Evolutionary conservation across 768 basidiomycete genomes (phyloP), one percentile per base, ranked within the genome.

Genomic region (Termitomyces sp.): DNA sequence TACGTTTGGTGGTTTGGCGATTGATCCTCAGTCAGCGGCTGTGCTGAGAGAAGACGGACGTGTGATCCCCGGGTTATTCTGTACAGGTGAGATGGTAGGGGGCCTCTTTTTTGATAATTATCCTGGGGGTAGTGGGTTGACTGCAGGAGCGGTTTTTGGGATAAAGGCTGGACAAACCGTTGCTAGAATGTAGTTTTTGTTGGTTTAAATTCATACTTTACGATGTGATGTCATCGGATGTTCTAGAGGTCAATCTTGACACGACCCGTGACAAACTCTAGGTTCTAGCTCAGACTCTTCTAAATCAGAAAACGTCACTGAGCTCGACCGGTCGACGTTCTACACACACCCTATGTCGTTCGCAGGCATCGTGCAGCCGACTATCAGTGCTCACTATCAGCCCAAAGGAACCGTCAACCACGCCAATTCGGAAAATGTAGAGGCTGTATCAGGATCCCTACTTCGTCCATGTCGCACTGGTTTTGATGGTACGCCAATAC

Each of bases 11-110:
- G 86, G 86, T 1, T 66, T 88, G 2, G 80, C 77, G 0, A 80
- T 88, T 59, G 78, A 86, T 61, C 76, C 83, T 0, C 63, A 71
- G 16, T 83, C 80, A 0, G 76, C 80, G 10, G 77, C 67, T 1
- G 84, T 88, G 6, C 47, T 85, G 1, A 76, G 74, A 0, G 73
- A 73, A 27, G 62, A 65, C 48, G 75, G 68, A 1, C 75, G 73
- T 10, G 61, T 66, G 11, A 83, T 88, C 35, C 66, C 61, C 8
- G 84, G 86, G 2, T 64, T 89, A 39, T 86, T 82, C 66, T 85
- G 82, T 61, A 74, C 84, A 2, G 87, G 86, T 14, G 87, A 88
- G 67, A 82, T 88, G 77, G 80, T 87, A 0, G 85, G 85, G 5
- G 80, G 79, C 11, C 62, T 88, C 47, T 88, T 83, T 63, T 82